Evolutionary conservation across 805 yeast genomes (phyloP), one percentile per base, ranked within the genome.

Genomic region (Candida easanensis): DNA sequence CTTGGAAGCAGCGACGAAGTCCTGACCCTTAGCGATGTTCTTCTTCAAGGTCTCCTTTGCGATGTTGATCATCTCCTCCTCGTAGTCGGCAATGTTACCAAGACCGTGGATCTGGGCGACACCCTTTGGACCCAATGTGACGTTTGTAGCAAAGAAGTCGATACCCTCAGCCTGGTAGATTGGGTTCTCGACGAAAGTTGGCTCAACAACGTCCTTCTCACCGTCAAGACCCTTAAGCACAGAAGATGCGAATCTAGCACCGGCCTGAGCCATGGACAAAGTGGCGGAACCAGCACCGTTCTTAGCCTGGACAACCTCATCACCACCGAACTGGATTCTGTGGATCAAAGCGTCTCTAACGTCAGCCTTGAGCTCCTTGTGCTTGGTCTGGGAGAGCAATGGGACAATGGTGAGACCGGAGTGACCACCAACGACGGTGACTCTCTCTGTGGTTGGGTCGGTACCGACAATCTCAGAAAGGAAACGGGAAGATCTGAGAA

Each of bases 381-480:
- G 88, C 69, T 70, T 76, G 56, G 93, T 76, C 74, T 85, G 96
- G 50, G 95, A 86, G 66, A 89, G 73, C 68, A 90, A 74, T 63
- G 97, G 97, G 49, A 89, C 95, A 69, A 89, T 89, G 68, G 97
- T 90, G 65, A 84, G 82, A 71, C 97, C 97, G 47, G 96, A 88
- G 82, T 89, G 97, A 60, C 97, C 97, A 67, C 97, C 97, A 54
- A 90, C 91, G 63, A 90, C 96, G 54, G 88, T 78, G 53, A 89
- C 87, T 55, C 68, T 72, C 76, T 86, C 95, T 54, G 76, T 64
- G 95, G 97, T 74, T 84, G 79, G 62, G 88, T 80, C 54, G 52
- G 77, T 76, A 61, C 78, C 77, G 42, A 72, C 79, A 62, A 79
- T 62, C 70, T 80, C 66, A 67, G 74, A 66, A 79, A 79, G 57